These are phyloP conservation scores for Coemansia sp. DNA, from an alignment of 192 early-diverging fungal species.

Conservation along the genomic window DNA sequence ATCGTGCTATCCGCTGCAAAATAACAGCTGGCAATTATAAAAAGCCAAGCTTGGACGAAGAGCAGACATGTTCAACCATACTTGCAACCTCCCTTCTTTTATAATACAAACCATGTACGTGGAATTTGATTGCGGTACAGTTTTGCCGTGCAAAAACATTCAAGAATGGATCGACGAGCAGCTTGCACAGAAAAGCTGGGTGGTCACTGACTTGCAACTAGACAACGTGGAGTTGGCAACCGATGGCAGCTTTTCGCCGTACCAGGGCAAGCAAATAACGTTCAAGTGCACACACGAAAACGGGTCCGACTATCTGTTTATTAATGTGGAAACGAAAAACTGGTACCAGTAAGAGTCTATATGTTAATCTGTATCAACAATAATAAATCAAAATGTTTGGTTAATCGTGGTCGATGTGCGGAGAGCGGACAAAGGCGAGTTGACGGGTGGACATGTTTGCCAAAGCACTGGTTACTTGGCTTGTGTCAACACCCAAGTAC, in stretches of 20 bases:
- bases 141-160: neutral
- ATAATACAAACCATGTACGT: neutral
- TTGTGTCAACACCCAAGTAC: conserved; percentile 58
- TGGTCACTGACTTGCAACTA: neutral
- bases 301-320: neutral
- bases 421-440: neutral
- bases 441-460: neutral
- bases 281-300: neutral
- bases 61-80: no score
- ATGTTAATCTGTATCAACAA: no score
- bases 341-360: no score
- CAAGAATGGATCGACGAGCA: neutral
- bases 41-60: no score
- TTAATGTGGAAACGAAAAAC: no score
- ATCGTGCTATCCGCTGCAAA: no score
- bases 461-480: conserved; percentile 50
- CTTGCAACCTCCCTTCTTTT: no score
- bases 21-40: no score
- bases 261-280: neutral
- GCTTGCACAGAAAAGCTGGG: neutral
- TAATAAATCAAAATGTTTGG: neutral
- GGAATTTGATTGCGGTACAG: neutral
- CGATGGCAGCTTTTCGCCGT: neutral
- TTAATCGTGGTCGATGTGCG: conserved; percentile 5
- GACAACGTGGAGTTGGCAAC: neutral